phyloP scores from a whole-genome alignment of 176 grass and related monocot species.

The Triticum urartu region DNA sequence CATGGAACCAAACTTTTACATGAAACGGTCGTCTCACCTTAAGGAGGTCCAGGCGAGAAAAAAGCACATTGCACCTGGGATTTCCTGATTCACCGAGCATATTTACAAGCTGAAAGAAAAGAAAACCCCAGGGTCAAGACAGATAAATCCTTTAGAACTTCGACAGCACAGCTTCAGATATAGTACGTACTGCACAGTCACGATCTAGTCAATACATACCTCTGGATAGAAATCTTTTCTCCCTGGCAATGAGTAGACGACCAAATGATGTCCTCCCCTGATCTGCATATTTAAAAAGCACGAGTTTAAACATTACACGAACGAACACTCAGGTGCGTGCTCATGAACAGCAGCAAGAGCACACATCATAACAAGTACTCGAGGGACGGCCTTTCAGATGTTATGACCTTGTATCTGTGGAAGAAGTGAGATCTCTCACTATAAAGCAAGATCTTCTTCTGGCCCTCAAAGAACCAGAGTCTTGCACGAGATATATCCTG shows the following conservation, averaged over 20 bases:
- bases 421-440: constrained; percentile 99
- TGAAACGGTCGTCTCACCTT: constrained; percentile 51
- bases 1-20: neutral
- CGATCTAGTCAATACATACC: constrained; percentile 41
- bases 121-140: neutral
- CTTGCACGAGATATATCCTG: constrained; percentile 90
- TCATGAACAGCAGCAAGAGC: neutral
- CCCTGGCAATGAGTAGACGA: constrained; percentile 79
- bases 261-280: constrained; percentile 71
- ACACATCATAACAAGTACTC: neutral
- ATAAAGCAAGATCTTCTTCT: constrained; percentile 91
- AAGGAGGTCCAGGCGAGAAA: constrained; percentile 72
- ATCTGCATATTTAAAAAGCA: constrained; percentile 55
- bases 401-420: constrained; percentile 84
- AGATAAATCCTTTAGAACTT: constrained; percentile 2
- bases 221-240: constrained; percentile 91
- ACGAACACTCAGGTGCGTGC: neutral
- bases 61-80: constrained; percentile 71
- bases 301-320: neutral
- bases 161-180: neutral
- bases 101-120: constrained; percentile 72
- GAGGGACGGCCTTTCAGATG: neutral
- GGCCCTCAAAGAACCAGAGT: constrained; percentile 92
- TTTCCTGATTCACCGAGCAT: constrained; percentile 74
- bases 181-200: neutral